Evolutionary conservation across 805 yeast genomes (phyloP), one percentile per base, ranked within the genome.

Genomic region (Blastobotrys peoriensis): DNA sequence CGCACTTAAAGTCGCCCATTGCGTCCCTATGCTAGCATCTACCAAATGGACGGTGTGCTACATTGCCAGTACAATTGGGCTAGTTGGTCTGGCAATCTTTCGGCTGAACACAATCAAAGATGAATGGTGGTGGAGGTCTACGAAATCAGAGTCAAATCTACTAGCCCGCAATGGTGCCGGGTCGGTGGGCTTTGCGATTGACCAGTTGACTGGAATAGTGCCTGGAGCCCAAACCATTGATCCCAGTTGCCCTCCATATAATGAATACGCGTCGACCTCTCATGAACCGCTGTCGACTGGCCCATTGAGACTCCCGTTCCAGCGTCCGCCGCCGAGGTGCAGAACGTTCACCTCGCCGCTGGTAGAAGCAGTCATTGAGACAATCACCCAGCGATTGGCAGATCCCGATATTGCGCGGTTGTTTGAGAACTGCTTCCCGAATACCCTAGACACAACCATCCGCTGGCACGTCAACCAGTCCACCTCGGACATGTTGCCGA

Each of bases 371-470:
- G 65, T 79, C 28, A 75, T 87, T 18, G 58, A 52, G 2, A 81
- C 78, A 40, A 66, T 85, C 59, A 73, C 66, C 40, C 40, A 41
- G 9, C 68, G 73, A 50, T 66, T 86, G 16, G 58, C 61, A 28
- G 81, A 81, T 58, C 74, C 73, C 0, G 96, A 87, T 60, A 63
- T 88, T 42, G 83, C 83, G 2, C 66, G 91, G 41, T 62, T 87
- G 45, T 73, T 87, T 53, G 95, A 87, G 57, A 87, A 87, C 60
- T 73, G 91, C 36, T 72, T 86, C 46, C 96, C 96, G 4, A 87
- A 87, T 60, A 87, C 96, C 0, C 65, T 87, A 43, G 96, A 87
- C 57, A 87, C 96, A 0, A 86, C 96, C 0, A 76, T 87, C 39
- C 67, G 84, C 43, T 87, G 87, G 86, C 86, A 81, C 61, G 50